These are phyloP conservation scores for Sporothrix phasma DNA, from an alignment of 2,329 filamentous ascomycete species.

Conservation along the genomic window DNA sequence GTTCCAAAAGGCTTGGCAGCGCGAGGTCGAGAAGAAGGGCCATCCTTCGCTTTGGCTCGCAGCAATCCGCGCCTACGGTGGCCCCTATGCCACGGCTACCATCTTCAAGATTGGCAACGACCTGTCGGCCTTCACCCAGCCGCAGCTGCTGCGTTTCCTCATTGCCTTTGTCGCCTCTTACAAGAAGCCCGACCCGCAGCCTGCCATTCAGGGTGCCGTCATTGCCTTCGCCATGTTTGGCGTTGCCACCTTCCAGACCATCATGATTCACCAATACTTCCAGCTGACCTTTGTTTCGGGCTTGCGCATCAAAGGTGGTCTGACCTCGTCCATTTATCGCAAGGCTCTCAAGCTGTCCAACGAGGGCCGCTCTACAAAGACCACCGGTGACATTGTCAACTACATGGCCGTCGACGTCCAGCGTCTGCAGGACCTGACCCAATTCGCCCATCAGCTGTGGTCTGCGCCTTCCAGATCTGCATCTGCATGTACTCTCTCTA, in stretches of 20 bases:
- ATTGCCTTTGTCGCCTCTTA: conserved; percentile 83
- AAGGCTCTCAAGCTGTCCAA: conserved; percentile 88
- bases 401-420: conserved; percentile 99
- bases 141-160: conserved; percentile 74
- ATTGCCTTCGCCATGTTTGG: conserved; percentile 90
- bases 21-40: conserved; percentile 54
- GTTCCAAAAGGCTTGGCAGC: conserved; percentile 67
- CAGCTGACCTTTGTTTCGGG: conserved; percentile 89
- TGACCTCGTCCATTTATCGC: conserved; percentile 84
- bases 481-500: conserved; percentile 96
- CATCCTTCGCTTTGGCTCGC: conserved; percentile 82
- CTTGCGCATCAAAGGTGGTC: conserved; percentile 88
- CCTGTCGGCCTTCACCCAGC: conserved; percentile 75
- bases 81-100: conserved; percentile 70
- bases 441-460: conserved; percentile 93
- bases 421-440: conserved; percentile 84
- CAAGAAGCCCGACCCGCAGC: conserved; percentile 52
- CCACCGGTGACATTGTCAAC: conserved; percentile 96
- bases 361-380: conserved; percentile 78
- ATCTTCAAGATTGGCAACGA: conserved; percentile 89
- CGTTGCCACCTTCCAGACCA: conserved; percentile 76
- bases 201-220: conserved; percentile 70
- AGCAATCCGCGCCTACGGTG: conserved; percentile 73
- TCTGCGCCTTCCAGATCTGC: conserved; percentile 90
- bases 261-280: conserved; percentile 93